phyloP scores from a whole-genome alignment of 352 stramenopile genomes.

The Phytophthora aleatoria region DNA sequence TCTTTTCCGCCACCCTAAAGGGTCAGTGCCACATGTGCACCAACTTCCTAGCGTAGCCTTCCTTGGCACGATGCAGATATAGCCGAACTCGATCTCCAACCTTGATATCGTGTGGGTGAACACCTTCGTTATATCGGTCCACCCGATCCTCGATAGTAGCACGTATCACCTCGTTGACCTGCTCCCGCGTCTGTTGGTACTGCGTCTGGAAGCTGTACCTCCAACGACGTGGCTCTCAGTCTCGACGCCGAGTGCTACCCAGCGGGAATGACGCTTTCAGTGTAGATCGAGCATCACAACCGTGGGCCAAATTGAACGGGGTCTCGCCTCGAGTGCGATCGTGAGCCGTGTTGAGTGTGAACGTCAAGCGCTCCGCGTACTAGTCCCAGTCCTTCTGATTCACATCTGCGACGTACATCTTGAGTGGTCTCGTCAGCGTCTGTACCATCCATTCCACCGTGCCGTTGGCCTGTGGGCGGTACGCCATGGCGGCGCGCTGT shows the following conservation, averaged over 20 bases:
- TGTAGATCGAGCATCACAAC: conserved; percentile 12
- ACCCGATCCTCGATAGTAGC: not conserved
- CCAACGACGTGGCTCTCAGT: not conserved
- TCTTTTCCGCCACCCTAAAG: conserved; percentile 23
- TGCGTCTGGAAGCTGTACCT: conserved; percentile 9
- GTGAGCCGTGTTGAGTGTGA: conserved; percentile 30
- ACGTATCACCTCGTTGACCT: not conserved
- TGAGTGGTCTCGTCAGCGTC: conserved; percentile 11
- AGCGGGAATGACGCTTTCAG: conserved; percentile 12
- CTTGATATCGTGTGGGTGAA: conserved; percentile 2
- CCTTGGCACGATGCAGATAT: conserved; percentile 11
- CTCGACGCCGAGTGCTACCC: not conserved
- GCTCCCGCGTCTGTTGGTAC: conserved; percentile 1
- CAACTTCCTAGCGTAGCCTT: conserved; percentile 5
- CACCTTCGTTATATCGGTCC: not conserved
- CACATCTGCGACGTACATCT: conserved; percentile 13
- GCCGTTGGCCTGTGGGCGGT: conserved; percentile 29
- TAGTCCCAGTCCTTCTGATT: conserved; percentile 32
- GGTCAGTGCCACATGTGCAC: conserved; percentile 33
- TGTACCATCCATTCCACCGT: conserved; percentile 32
- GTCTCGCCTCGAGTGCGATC: conserved; percentile 7
- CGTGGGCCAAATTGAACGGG: conserved; percentile 1
- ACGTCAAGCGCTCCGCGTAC: conserved; percentile 30
- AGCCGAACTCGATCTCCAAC: conserved; percentile 1
- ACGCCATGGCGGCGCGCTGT: not conserved